Percentiles rank a stretch among this genome's conserved stretches.
phyloP scores from a whole-genome alignment of 306 rosid genomes.

The Pyrus betulifolia region DNA sequence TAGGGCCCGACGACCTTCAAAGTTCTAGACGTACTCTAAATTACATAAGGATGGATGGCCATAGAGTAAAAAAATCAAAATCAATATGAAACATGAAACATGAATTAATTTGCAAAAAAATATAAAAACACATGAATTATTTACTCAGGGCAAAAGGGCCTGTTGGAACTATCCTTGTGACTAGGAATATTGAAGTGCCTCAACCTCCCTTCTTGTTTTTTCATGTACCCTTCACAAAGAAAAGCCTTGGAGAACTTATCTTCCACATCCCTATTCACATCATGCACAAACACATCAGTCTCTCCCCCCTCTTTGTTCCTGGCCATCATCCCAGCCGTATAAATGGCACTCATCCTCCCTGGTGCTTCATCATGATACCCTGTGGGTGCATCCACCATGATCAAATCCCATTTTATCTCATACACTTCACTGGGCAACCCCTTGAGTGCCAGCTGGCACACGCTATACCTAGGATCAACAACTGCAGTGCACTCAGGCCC shows the following conservation, averaged over 20 bases:
- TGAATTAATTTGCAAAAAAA: neutral
- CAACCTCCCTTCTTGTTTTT: constrained; percentile 58
- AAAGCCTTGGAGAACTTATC: constrained; percentile 56
- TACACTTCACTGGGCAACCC: constrained; percentile 48
- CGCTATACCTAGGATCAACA: constrained; percentile 37
- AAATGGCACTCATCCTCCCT: constrained; percentile 77
- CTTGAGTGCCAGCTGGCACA: constrained; percentile 54
- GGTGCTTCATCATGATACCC: constrained; percentile 65
- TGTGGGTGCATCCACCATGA: constrained; percentile 87
- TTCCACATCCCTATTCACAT: constrained; percentile 67
- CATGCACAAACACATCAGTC: constrained; percentile 66
- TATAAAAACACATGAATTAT: neutral
- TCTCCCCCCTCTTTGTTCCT: constrained; percentile 41
- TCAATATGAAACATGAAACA: neutral
- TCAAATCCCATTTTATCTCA: constrained; percentile 62
- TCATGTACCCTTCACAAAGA: constrained; percentile 49
- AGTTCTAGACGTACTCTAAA: neutral
- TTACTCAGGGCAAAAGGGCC: constrained; percentile 52
- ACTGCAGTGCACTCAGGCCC: constrained; percentile 54
- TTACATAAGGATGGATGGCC: neutral
- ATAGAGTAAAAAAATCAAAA: neutral
- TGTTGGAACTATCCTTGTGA: constrained; percentile 29
- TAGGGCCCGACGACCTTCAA: too few relatives aligned
- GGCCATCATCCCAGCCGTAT: constrained; percentile 80
- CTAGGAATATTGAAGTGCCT: constrained; percentile 68